Conservation (phyloP, 2,329 filamentous ascomycete genomes). For the Aspergillus sojae region DNA sequence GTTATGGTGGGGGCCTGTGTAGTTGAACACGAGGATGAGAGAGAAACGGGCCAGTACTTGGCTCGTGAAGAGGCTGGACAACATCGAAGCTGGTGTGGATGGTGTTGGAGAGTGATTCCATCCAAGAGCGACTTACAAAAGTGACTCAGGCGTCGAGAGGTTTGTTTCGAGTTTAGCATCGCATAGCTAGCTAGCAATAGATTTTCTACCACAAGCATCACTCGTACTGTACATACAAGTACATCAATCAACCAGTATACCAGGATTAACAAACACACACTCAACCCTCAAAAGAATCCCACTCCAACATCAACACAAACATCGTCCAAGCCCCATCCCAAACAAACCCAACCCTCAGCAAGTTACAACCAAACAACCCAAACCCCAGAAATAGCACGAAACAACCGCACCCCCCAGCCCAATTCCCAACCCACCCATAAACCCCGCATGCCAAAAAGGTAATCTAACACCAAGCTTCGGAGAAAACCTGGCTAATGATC, state of each 20-base stretch:
- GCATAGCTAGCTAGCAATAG: background rate
- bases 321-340: background rate
- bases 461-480: background rate
- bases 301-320: no score
- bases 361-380: no score
- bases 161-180: background rate
- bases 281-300: no score
- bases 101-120: slow-evolving; percentile 81
- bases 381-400: no score
- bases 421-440: background rate
- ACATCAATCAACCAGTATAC: background rate
- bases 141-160: background rate
- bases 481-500: background rate
- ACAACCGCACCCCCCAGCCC: background rate
- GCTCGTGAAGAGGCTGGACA: slow-evolving; percentile 69
- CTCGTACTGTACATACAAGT: background rate
- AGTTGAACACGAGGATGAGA: slow-evolving; percentile 81
- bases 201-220: background rate
- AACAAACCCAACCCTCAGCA: background rate
- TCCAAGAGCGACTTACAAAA: slow-evolving; percentile 47
- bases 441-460: background rate
- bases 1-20: slow-evolving; percentile 82
- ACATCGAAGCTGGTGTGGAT: slow-evolving; percentile 84
- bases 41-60: slow-evolving; percentile 66
- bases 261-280: background rate